Conservation (phyloP, 2,329 filamentous ascomycete species). For the Sclerotiophoma versabilis region DNA sequence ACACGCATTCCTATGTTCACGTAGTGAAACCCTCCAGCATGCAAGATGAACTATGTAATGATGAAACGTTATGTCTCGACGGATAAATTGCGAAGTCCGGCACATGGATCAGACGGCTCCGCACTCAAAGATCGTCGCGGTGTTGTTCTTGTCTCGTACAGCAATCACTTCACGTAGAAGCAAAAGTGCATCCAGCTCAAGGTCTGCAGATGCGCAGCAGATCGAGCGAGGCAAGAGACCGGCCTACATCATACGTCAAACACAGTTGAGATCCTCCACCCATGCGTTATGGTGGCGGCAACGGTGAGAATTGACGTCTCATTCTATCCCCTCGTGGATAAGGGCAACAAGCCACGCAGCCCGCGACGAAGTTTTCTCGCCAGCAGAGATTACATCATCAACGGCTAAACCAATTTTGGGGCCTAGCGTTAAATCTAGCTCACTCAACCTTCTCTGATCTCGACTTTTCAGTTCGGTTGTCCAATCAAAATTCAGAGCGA, state of each 20-base stretch:
- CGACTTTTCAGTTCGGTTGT: background rate
- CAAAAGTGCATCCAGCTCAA: constrained; percentile 49
- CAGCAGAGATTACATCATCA: constrained; percentile 2
- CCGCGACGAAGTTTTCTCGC: constrained; percentile 7
- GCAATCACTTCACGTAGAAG: constrained; percentile 6
- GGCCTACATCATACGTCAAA: background rate
- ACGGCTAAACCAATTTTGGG: background rate
- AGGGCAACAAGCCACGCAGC: constrained; percentile 2
- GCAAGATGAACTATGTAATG: background rate
- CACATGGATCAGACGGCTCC: constrained; percentile 41
- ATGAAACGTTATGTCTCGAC: constrained; percentile 42
- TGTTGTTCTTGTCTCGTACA: constrained; percentile 50
- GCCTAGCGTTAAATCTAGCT: background rate
- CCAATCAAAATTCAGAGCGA: constrained; percentile 2
- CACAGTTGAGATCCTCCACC: background rate
- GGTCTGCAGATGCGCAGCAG: constrained; percentile 42
- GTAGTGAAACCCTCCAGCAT: background rate
- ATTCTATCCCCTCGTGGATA: constrained; percentile 3
- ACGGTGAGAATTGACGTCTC: background rate
- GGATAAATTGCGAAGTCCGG: constrained; percentile 50
- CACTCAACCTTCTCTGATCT: background rate
- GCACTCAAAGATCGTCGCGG: constrained; percentile 52
- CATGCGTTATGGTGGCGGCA: background rate
- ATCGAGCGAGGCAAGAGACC: constrained; percentile 52
- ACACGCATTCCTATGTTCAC: constrained; percentile 16